Conservation (phyloP, 441 rosid species). For the Populus trichocarpa region DNA sequence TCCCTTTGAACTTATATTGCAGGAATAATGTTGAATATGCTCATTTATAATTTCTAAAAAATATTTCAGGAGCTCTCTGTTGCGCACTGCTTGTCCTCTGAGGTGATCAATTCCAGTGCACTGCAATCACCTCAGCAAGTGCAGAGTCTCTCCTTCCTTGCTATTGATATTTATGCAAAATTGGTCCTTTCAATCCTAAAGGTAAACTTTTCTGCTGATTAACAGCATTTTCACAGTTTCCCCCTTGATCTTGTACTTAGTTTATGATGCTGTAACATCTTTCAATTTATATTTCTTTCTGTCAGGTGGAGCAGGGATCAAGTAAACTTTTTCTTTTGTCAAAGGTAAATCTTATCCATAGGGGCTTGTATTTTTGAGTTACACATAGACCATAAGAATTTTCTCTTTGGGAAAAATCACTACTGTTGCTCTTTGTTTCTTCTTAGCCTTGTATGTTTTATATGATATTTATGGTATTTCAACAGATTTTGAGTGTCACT, state of each 20-base stretch:
- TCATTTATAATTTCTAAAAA: conserved; percentile 12
- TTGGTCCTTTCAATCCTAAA: conserved; percentile 74
- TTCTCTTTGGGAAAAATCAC: background rate
- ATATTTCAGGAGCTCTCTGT: conserved; percentile 75
- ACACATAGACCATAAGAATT: background rate
- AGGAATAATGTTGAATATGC: conserved; percentile 6
- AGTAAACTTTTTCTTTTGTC: conserved; percentile 61
- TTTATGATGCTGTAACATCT: background rate
- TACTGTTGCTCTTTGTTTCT: background rate
- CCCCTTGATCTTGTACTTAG: background rate
- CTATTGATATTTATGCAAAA: conserved; percentile 85
- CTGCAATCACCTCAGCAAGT: conserved; percentile 69
- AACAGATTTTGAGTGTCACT: conserved; percentile 73
- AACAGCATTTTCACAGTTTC: conserved; percentile 7
- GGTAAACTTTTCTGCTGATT: conserved; percentile 34
- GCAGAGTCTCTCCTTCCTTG: conserved; percentile 77
- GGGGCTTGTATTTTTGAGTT: background rate
- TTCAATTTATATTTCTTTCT: conserved; percentile 27
- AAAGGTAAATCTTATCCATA: conserved; percentile 47
- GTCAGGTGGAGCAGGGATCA: conserved; percentile 77
- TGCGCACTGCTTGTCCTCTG: conserved; percentile 79
- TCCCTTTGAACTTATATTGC: background rate
- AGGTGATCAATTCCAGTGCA: conserved; percentile 55
- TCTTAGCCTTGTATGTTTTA: background rate
- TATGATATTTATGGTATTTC: conserved; percentile 18